These are phyloP conservation scores for Zasmidium citrigriseum DNA, from an alignment of 2,329 filamentous ascomycete genomes.

Conservation along the genomic window DNA sequence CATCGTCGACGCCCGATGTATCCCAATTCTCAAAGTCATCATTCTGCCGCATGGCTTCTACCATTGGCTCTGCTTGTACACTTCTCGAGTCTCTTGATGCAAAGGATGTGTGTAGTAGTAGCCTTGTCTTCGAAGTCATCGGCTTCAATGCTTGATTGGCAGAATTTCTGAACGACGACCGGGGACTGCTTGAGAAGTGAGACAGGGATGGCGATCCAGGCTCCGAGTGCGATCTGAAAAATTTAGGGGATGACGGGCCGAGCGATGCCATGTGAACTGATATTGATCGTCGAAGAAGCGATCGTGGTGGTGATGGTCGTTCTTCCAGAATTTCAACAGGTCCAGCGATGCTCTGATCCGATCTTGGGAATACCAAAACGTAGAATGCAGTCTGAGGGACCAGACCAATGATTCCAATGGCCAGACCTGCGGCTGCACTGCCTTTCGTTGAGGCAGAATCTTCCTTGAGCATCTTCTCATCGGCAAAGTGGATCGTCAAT, in stretches of 20 bases:
- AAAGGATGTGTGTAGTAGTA: conserved; percentile 55
- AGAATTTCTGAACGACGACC: conserved; percentile 28
- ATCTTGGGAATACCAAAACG: conserved; percentile 23
- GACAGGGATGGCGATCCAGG: conserved; percentile 24
- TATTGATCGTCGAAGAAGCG: conserved; percentile 18
- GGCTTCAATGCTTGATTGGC: conserved; percentile 3
- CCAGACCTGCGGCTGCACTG: conserved; percentile 29
- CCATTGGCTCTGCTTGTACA: conserved; percentile 33
- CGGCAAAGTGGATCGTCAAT: conserved; percentile 2
- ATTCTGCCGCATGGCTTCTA: conserved; percentile 40
- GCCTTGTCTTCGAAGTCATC: conserved; percentile 22
- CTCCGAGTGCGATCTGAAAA: conserved; percentile 19
- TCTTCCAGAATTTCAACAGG: conserved; percentile 7
- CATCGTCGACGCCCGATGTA: conserved; percentile 66
- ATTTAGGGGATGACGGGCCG: conserved; percentile 24
- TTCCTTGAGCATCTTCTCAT: neutral
- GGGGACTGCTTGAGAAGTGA: conserved; percentile 19
- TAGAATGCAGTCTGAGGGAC: conserved; percentile 28
- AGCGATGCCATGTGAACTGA: conserved; percentile 28
- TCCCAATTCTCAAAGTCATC: conserved; percentile 77
- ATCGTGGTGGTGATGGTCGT: conserved; percentile 14
- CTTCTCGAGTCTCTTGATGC: conserved; percentile 42
- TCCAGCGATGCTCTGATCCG: neutral
- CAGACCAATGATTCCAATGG: conserved; percentile 27
- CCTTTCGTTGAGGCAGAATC: conserved; percentile 4